These are phyloP conservation scores for Alternaria brassicicola DNA, from an alignment of 2,329 filamentous ascomycete genomes.

Conservation along the genomic window DNA sequence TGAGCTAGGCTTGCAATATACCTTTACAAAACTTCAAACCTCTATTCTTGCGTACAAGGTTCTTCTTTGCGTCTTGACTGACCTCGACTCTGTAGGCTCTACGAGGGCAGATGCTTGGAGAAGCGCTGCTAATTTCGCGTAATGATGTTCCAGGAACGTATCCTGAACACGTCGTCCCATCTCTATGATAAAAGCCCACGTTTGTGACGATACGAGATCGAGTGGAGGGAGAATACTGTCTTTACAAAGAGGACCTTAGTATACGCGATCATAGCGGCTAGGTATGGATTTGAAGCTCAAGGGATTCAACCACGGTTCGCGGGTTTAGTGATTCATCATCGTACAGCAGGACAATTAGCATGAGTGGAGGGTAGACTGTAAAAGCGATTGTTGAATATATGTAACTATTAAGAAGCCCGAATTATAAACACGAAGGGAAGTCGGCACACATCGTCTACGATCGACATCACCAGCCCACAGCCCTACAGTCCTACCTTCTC, in stretches of 20 bases:
- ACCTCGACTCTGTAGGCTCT: background rate
- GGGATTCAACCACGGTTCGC: too few species aligned
- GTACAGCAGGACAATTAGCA: background rate
- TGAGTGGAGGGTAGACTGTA: background rate
- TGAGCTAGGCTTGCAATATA: constrained; percentile 2
- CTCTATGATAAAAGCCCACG: background rate
- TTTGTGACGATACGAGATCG: background rate
- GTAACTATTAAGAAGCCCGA: background rate
- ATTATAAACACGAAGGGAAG: background rate
- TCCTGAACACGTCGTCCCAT: background rate
- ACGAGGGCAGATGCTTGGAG: background rate
- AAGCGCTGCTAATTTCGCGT: background rate
- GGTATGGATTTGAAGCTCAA: too few species aligned
- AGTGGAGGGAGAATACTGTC: too few species aligned
- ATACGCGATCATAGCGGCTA: too few species aligned
- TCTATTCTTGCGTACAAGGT: too few species aligned
- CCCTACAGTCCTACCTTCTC: background rate
- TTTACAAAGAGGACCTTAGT: too few species aligned
- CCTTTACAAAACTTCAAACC: background rate
- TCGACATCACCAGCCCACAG: background rate
- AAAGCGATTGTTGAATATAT: background rate
- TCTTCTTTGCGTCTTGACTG: background rate
- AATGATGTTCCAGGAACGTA: background rate
- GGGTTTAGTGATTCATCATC: too few species aligned
- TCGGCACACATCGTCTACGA: background rate